Conservation (phyloP, 345 rosid genomes). For the Balakata baccata region DNA sequence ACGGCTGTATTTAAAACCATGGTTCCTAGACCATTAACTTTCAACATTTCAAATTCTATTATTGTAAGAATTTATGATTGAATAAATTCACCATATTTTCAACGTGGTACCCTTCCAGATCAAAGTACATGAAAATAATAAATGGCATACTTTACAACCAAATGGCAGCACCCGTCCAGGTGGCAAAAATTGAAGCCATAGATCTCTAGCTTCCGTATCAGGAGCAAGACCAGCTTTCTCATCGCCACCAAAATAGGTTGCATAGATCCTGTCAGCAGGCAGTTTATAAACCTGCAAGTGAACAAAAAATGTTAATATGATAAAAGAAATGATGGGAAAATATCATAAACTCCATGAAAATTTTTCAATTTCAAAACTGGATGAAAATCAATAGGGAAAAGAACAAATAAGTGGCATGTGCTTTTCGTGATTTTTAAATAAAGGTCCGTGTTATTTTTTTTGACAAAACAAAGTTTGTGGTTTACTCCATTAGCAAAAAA, state of each 20-base stretch:
- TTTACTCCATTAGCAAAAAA: too few relatives aligned
- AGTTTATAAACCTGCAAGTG: slow-evolving; percentile 59
- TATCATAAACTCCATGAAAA: not conserved
- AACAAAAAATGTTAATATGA: not conserved
- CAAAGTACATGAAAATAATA: not conserved
- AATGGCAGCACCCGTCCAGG: slow-evolving; percentile 74
- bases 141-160: slow-evolving; percentile 74
- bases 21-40: not conserved
- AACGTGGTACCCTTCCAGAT: not conserved
- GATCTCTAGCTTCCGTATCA: slow-evolving; percentile 79
- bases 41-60: not conserved
- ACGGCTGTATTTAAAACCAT: too few relatives aligned
- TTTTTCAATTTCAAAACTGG: too few relatives aligned
- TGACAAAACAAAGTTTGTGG: too few relatives aligned
- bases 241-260: slow-evolving; percentile 98
- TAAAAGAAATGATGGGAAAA: not conserved
- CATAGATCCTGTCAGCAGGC: slow-evolving; percentile 76
- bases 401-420: too few relatives aligned
- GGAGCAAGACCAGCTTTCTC: slow-evolving; percentile 81
- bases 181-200: slow-evolving; percentile 80
- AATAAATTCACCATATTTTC: not conserved
- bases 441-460: too few relatives aligned
- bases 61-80: not conserved
- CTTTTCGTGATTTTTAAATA: too few relatives aligned
- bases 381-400: too few relatives aligned